Conservation (phyloP, 345 rosid species). For the Melastoma malabathricum region DNA sequence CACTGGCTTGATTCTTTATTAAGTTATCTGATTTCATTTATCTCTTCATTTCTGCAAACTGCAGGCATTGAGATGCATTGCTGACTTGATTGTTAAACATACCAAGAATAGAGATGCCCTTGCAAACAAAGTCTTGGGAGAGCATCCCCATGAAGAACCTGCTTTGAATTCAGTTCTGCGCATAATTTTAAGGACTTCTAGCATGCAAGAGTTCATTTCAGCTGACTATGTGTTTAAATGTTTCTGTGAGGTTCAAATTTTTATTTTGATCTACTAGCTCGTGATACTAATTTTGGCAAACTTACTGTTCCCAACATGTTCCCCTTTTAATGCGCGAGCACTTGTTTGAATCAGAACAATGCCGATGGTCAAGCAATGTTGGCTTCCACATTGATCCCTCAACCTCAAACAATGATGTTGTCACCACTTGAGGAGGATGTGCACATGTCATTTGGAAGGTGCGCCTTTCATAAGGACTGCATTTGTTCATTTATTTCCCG, state of each 20-base stretch:
- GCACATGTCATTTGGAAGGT: constrained; percentile 99
- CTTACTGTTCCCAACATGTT: not conserved
- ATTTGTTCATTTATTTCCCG: not conserved
- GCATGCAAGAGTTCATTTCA: constrained; percentile 77
- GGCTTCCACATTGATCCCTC: constrained; percentile 89
- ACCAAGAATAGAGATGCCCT: constrained; percentile 69
- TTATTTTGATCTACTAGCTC: not conserved
- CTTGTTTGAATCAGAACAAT: constrained; percentile 39
- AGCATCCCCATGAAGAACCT: constrained; percentile 78
- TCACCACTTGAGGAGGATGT: constrained; percentile 77
- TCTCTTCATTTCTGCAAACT: not conserved
- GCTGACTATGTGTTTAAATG: constrained; percentile 82
- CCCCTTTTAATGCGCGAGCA: constrained; percentile 5
- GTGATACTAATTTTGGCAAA: too few relatives aligned
- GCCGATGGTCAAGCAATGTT: constrained; percentile 82
- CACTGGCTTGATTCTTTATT: too few relatives aligned
- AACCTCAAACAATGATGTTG: constrained; percentile 40
- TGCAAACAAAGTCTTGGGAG: constrained; percentile 87
- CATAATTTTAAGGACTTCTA: constrained; percentile 74
- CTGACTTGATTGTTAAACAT: constrained; percentile 65
- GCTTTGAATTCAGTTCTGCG: constrained; percentile 89
- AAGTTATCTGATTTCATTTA: not conserved
- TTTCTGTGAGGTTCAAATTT: constrained; percentile 70
- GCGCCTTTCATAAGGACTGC: constrained; percentile 9
- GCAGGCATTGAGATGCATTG: constrained; percentile 79